Evolutionary conservation across 2,329 filamentous ascomycete species (phyloP).

Genomic region (Fusarium mangiferae): DNA sequence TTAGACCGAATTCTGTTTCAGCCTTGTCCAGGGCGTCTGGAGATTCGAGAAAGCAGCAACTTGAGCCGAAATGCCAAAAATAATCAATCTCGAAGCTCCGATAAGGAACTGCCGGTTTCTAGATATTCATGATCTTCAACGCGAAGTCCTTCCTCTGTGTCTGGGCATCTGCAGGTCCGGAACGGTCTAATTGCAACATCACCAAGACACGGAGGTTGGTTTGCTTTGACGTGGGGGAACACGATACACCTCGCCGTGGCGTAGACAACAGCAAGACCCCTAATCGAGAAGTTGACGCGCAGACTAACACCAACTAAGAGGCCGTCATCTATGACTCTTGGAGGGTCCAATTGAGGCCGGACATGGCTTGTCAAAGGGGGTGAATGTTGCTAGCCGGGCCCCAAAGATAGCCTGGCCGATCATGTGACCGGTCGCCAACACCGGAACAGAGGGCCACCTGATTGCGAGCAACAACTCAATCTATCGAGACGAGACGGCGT

Average conservation of each 20-base stretch:
- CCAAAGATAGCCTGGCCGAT: constrained; percentile 31
- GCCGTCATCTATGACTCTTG: constrained; percentile 32
- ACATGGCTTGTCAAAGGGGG: constrained; percentile 29
- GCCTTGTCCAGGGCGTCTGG: neutral
- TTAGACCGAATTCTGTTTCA: constrained; percentile 9
- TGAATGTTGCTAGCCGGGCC: constrained; percentile 28
- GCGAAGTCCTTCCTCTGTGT: neutral
- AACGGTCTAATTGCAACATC: constrained; percentile 23
- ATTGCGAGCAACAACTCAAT: constrained; percentile 34
- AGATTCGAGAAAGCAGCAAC: neutral
- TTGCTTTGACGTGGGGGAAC: constrained; percentile 24
- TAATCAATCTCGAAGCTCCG: neutral
- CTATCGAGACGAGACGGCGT: constrained; percentile 22
- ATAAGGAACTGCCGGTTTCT: constrained; percentile 8
- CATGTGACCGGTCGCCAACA: constrained; percentile 27
- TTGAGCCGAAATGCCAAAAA: constrained; percentile 5
- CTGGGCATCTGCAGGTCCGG: constrained; percentile 30
- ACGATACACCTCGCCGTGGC: constrained; percentile 7
- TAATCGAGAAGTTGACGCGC: neutral
- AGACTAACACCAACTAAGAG: neutral
- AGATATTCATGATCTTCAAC: constrained; percentile 14
- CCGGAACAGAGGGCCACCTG: constrained; percentile 29
- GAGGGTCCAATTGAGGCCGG: constrained; percentile 29
- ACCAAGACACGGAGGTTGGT: constrained; percentile 5
- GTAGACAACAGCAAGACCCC: neutral